These are phyloP conservation scores for Aspergillus sp. DNA, from an alignment of 2,329 filamentous ascomycete genomes.

Conservation along the genomic window DNA sequence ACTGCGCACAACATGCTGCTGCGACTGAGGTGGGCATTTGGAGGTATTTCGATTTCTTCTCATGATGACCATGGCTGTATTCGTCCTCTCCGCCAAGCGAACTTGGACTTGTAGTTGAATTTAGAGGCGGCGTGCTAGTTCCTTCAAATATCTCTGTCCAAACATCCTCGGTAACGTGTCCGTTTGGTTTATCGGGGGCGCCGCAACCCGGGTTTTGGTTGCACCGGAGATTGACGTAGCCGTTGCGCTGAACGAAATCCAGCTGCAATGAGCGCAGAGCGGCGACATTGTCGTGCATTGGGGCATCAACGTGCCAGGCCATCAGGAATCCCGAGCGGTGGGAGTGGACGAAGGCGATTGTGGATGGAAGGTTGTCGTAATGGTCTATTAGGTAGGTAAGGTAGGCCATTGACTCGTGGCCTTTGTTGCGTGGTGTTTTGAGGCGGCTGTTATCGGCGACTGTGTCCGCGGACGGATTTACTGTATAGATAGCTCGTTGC, in stretches of 20 bases:
- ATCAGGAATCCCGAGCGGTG: constrained; percentile 49
- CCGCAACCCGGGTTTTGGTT: constrained; percentile 58
- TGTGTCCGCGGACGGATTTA: constrained; percentile 34
- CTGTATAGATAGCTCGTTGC: constrained; percentile 48
- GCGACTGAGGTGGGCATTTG: constrained; percentile 53
- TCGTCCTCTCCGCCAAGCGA: not conserved
- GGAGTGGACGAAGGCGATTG: constrained; percentile 57
- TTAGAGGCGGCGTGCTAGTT: constrained; percentile 37
- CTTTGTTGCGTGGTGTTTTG: constrained; percentile 43
- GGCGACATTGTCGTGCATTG: constrained; percentile 55
- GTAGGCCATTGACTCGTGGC: constrained; percentile 49
- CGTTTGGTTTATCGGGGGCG: constrained; percentile 31
- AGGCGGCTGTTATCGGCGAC: constrained; percentile 23
- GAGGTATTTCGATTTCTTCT: constrained; percentile 26
- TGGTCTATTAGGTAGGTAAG: constrained; percentile 49
- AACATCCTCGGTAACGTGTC: constrained; percentile 37
- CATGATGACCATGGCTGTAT: not conserved
- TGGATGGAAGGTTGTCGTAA: constrained; percentile 51
- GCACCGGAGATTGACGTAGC: constrained; percentile 63
- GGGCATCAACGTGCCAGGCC: constrained; percentile 61
- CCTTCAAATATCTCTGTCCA: constrained; percentile 41
- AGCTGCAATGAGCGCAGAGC: constrained; percentile 52
- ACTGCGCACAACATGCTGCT: constrained; percentile 66
- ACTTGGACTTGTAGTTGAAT: constrained; percentile 20
- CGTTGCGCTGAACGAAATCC: constrained; percentile 52